phyloP scores from a whole-genome alignment of 139 green algal genomes.

The Astrephomene gubernaculifera region DNA sequence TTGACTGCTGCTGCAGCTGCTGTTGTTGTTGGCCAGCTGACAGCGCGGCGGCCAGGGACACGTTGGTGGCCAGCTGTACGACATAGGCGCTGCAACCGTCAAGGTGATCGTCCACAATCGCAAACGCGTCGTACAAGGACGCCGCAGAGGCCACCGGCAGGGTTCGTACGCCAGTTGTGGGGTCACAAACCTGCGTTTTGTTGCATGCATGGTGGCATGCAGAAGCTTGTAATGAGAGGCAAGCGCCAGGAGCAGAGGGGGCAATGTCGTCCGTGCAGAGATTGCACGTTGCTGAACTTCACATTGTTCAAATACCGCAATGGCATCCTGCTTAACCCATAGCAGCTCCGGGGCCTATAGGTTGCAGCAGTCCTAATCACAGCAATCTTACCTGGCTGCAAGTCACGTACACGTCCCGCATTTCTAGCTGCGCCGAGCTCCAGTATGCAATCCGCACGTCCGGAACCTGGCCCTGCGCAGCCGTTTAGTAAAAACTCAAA shows the following conservation, averaged over 20 bases:
- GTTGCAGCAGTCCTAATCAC: not conserved
- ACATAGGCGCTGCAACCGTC: constrained; percentile 21
- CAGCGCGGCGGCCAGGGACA: not conserved
- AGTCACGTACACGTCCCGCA: not conserved
- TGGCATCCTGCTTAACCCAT: not conserved
- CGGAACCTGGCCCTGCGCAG: not conserved
- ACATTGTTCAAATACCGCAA: not conserved
- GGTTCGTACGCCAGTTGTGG: not conserved
- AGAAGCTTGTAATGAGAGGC: not conserved
- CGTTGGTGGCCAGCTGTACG: not conserved
- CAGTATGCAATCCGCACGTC: not conserved
- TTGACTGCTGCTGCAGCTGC: too few relatives aligned
- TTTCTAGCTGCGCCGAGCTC: not conserved
- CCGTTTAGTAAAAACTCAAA: not conserved
- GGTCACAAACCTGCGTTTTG: not conserved
- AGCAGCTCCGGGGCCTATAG: too few relatives aligned
- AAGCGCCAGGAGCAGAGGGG: not conserved
- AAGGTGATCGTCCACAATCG: not conserved
- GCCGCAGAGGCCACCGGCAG: not conserved
- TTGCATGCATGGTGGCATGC: not conserved
- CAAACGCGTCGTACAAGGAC: not conserved
- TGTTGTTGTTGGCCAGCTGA: too few relatives aligned
- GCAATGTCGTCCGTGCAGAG: not conserved
- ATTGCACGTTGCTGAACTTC: not conserved
- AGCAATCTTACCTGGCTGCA: not conserved